A percentile compares a stretch with the other conserved stretches of the same genome.
Conservation (phyloP, 768 basidiomycete genomes). For the Tylopilus balloui region DNA sequence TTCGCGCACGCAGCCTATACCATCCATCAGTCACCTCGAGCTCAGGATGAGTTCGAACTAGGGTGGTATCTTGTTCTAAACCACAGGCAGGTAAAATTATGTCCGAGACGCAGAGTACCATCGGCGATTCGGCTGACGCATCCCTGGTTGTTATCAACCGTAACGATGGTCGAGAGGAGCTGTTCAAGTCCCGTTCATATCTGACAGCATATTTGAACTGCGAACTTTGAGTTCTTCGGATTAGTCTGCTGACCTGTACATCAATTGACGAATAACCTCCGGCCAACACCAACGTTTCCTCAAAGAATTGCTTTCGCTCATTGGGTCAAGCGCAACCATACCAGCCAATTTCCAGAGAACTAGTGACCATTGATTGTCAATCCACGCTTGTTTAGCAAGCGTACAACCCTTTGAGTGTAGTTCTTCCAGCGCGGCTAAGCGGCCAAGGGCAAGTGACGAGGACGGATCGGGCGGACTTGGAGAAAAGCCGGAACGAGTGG, state of each 20-base stretch:
- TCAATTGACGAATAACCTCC: conserved; percentile 77
- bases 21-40: conserved; percentile 97
- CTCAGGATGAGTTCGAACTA: conserved; percentile 44
- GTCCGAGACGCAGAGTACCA: conserved; percentile 80
- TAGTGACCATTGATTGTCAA: conserved; percentile 86
- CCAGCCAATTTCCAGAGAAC: conserved; percentile 95
- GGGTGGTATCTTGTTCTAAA: conserved; percentile 35
- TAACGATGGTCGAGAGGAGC: conserved; percentile 74
- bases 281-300: conserved; percentile 74
- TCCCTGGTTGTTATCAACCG: conserved; percentile 82
- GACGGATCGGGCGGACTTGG: conserved; percentile 16
- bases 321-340: conserved; percentile 71
- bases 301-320: conserved; percentile 42
- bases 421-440: conserved; percentile 52
- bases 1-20: conserved; percentile 78
- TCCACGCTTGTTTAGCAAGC: conserved; percentile 74
- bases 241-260: conserved; percentile 61
- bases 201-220: conserved; percentile 37
- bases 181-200: conserved; percentile 83
- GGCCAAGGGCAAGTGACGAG: conserved; percentile 36
- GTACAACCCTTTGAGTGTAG: conserved; percentile 56
- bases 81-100: conserved; percentile 51
- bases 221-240: not conserved
- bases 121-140: conserved; percentile 68
- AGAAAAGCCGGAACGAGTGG: conserved; percentile 35